Percentiles rank a stretch among this genome's conserved stretches.
phyloP scores from a whole-genome alignment of 306 rosid species.

The Mimosa bimucronata region DNA sequence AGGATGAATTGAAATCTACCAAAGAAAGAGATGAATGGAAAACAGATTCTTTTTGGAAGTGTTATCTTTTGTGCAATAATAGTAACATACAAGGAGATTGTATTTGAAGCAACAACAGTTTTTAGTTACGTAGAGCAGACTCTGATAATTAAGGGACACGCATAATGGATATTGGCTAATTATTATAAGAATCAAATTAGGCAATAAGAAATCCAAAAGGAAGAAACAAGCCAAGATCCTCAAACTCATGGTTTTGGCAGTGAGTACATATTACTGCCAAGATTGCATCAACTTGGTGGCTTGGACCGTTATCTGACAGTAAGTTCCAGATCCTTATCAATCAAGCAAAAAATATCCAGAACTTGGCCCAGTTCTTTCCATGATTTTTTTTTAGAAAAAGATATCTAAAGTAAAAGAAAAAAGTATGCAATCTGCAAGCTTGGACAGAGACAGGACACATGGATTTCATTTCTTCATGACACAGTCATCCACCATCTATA shows the following conservation, averaged over 20 bases:
- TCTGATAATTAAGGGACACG: conserved; percentile 6
- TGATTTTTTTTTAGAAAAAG: background rate
- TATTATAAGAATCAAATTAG: conserved; percentile 29
- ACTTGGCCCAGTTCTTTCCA: conserved; percentile 13
- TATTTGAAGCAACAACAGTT: conserved; percentile 11
- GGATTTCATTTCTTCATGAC: conserved; percentile 16
- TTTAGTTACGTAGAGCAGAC: conserved; percentile 5
- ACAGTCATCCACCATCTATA: conserved; percentile 12
- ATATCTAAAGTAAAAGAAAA: conserved; percentile 5
- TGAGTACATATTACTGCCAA: conserved; percentile 9
- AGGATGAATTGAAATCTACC: background rate
- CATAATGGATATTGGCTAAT: conserved; percentile 8
- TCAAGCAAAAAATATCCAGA: conserved; percentile 31
- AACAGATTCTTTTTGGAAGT: conserved; percentile 1
- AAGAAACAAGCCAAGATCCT: conserved; percentile 24
- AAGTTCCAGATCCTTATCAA: background rate
- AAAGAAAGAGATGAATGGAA: conserved; percentile 8
- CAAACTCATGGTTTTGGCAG: conserved; percentile 22
- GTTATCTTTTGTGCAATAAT: conserved; percentile 13
- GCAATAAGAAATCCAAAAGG: conserved; percentile 18
- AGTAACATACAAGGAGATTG: conserved; percentile 17
- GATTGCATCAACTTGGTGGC: conserved; percentile 25
- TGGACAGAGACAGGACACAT: conserved; percentile 26
- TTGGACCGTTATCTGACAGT: conserved; percentile 4
- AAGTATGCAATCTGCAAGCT: conserved; percentile 7